Conservation (phyloP, 2,329 filamentous ascomycete species). For the Trichoderma breve region DNA sequence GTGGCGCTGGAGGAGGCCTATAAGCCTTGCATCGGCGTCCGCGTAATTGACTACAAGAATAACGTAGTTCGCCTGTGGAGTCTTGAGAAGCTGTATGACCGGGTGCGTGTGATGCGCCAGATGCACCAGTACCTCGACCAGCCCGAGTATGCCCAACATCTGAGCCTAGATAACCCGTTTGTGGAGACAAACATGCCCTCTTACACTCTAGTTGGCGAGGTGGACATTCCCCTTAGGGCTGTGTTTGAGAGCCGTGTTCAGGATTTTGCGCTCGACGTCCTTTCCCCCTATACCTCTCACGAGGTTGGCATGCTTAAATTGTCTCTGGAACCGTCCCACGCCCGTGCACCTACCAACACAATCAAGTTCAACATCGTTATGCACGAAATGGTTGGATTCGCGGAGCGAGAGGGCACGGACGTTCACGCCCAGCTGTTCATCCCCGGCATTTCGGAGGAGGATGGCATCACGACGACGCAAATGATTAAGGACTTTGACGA, state of each 20-base stretch:
- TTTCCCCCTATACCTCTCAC: slow-evolving; percentile 88
- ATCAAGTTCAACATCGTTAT: slow-evolving; percentile 99
- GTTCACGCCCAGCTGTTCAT: slow-evolving; percentile 98
- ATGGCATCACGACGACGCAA: slow-evolving; percentile 89
- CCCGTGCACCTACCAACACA: slow-evolving; percentile 85
- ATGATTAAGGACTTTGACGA: slow-evolving; percentile 95
- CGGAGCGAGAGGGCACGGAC: slow-evolving; percentile 90
- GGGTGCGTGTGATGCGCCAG: slow-evolving; percentile 89
- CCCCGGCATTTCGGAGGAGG: slow-evolving; percentile 83
- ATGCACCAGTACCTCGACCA: slow-evolving; percentile 96
- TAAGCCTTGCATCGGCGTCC: slow-evolving; percentile 87
- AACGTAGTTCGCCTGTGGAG: slow-evolving; percentile 91
- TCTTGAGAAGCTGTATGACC: slow-evolving; percentile 82
- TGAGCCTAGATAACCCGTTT: slow-evolving; percentile 91
- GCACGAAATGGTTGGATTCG: slow-evolving; percentile 92
- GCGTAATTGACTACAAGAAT: slow-evolving; percentile 88
- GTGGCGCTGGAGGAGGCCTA: slow-evolving; percentile 73
- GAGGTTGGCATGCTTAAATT: slow-evolving; percentile 88
- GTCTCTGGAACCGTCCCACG: slow-evolving; percentile 88
- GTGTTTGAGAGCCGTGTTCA: slow-evolving; percentile 95
- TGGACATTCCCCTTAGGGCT: slow-evolving; percentile 84
- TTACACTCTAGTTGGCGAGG: slow-evolving; percentile 89
- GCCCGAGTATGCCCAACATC: slow-evolving; percentile 90
- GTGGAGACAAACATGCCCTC: slow-evolving; percentile 86
- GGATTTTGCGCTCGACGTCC: slow-evolving; percentile 86